Evolutionary conservation across 192 early-diverging fungal species (phyloP), one percentile per base, ranked within the genome.

Genomic region (Coemansia sp.): DNA sequence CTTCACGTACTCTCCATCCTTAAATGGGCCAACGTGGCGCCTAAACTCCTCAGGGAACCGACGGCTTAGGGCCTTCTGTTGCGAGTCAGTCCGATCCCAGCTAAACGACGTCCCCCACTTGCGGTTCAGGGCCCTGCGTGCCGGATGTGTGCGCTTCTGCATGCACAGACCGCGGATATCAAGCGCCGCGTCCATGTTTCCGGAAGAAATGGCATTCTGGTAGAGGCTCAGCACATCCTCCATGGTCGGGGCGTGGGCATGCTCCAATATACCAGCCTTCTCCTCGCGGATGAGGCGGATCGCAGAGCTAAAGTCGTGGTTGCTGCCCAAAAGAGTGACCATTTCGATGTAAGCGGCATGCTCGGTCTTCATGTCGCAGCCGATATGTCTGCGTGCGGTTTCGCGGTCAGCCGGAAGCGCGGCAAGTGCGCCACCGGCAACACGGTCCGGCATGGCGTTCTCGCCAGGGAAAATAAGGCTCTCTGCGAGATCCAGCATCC

Each of bases 301-400:
- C 1, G 83, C 83, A 32, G 79, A 62, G 11, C 69, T 62, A 34
- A 85, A 64, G 50, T 89, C 83, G 53, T 85, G 63, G 38, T 72
- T 70, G 65, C 83, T 84, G 52, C 87, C 87, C 35, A 92, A 68
- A 19, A 86, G 77, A 25, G 87, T 87, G n/a, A 88, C 75, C 88
- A 90, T 89, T 41, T 84, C 70, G 22, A 84, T 69, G 61, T 86
- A 85, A 22, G 74, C 73, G 5, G 82, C 65, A 35, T 87, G 84
- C 54, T 90, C 87, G 36, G 84, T 70, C 19, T 74, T 66, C 56
- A 84, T 71, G 10, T 84, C 86, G 65, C 83, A 83, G 38, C 87
- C 87, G 23, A 75, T 66, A 35, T 25, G 43, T 35, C 54, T 62
- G 63, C 83, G 80, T 4, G 72, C 80, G 6, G 20, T 71, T 63